A percentile compares a stretch with the other conserved stretches of the same genome.
Evolutionary conservation across 495 filamentous ascomycete species (phyloP).

Genomic region (Physcia stellaris): DNA sequence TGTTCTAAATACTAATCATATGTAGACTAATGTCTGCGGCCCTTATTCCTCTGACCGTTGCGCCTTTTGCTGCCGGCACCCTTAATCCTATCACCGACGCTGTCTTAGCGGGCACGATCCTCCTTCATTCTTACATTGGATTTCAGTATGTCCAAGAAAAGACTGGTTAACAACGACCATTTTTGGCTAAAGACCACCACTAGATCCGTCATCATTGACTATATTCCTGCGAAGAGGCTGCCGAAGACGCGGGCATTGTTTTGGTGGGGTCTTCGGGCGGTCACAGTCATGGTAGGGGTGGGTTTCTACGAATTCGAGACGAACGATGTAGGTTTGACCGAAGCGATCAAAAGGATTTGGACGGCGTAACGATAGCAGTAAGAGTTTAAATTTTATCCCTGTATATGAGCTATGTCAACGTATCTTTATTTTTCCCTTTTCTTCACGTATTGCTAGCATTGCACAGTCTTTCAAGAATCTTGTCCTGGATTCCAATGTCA

Average conservation of each 20-base stretch:
- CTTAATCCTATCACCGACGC: slow-evolving; percentile 84
- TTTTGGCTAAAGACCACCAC: slow-evolving; percentile 14
- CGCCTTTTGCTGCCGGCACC: slow-evolving; percentile 82
- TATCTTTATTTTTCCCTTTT: too few species aligned
- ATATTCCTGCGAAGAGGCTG: slow-evolving; percentile 60
- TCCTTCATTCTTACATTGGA: slow-evolving; percentile 89
- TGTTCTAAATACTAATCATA: slow-evolving; percentile 6
- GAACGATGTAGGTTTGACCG: slow-evolving; percentile 92
- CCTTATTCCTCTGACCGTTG: slow-evolving; percentile 74
- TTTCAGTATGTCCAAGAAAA: slow-evolving; percentile 51
- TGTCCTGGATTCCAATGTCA: too few species aligned
- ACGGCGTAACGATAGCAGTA: slow-evolving; percentile 43
- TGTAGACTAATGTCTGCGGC: slow-evolving; percentile 53
- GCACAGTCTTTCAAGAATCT: too few species aligned
- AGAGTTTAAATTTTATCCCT: too few species aligned
- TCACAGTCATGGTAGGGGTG: slow-evolving; percentile 67
- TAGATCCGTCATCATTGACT: slow-evolving; percentile 73
- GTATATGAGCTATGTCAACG: too few species aligned
- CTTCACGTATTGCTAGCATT: too few species aligned
- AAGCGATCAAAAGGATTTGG: slow-evolving; percentile 78
- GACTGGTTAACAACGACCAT: not conserved
- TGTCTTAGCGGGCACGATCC: slow-evolving; percentile 62
- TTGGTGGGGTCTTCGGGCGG: slow-evolving; percentile 65
- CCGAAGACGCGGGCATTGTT: slow-evolving; percentile 50
- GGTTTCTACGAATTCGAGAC: slow-evolving; percentile 98